A percentile compares a stretch with the other conserved stretches of the same genome.
phyloP scores from a whole-genome alignment of 2,329 filamentous ascomycete genomes.

The Teratosphaeria epicoccoides region DNA sequence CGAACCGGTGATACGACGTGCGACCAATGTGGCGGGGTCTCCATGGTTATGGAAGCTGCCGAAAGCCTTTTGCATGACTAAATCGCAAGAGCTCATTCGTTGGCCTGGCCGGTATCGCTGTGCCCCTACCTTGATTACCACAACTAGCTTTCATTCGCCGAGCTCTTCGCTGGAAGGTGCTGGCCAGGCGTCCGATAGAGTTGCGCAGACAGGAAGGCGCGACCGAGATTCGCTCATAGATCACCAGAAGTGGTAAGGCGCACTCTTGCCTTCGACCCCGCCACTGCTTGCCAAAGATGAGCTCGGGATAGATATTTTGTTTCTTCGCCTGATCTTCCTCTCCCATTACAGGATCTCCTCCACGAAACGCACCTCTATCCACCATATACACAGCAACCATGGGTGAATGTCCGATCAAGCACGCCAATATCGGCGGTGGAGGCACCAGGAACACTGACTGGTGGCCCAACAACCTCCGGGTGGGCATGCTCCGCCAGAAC shows the following conservation, averaged over 20 bases:
- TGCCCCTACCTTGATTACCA: background rate
- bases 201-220: background rate
- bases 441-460: constrained; percentile 51
- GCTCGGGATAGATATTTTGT: background rate
- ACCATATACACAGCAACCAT: constrained; percentile 3
- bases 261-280: background rate
- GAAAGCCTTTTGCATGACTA: background rate
- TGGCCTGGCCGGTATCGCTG: background rate
- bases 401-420: constrained; percentile 21
- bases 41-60: background rate
- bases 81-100: background rate
- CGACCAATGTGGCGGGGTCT: background rate
- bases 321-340: background rate
- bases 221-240: background rate
- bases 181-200: background rate
- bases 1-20: too few species aligned
- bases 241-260: background rate
- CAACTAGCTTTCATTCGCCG: background rate
- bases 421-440: constrained; percentile 27
- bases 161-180: background rate
- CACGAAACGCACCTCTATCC: background rate
- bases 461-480: constrained; percentile 59
- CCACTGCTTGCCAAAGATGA: background rate
- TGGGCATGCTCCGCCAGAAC: constrained; percentile 66
- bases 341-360: too few species aligned